phyloP scores from a whole-genome alignment of 2,329 filamentous ascomycete species.

The Sporothrix dimorphospora region DNA sequence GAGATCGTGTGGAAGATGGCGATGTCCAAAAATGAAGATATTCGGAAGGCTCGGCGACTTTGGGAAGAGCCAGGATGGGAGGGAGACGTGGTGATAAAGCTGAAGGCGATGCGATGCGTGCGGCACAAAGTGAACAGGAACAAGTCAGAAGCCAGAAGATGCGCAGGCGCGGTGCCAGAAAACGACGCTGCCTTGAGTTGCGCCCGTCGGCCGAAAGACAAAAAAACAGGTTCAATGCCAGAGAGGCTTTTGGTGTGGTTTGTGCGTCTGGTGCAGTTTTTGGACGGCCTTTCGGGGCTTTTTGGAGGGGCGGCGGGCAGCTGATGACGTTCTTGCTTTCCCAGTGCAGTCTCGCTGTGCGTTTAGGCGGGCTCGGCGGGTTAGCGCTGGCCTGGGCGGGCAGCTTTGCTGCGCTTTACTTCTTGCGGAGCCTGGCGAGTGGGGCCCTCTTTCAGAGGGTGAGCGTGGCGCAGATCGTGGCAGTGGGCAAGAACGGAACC shows the following conservation, averaged over 20 bases:
- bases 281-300: constrained; percentile 15
- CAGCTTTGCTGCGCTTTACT: constrained; percentile 8
- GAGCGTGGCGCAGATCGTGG: constrained; percentile 29
- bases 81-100: neutral
- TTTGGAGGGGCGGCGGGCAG: neutral
- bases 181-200: constrained; percentile 11
- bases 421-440: neutral
- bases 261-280: neutral
- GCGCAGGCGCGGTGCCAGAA: neutral
- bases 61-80: neutral
- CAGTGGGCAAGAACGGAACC: constrained; percentile 17
- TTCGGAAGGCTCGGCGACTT: constrained; percentile 23
- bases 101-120: neutral
- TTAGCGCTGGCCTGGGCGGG: neutral
- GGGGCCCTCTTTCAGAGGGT: neutral
- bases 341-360: neutral
- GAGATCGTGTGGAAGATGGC: neutral
- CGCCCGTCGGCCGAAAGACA: neutral
- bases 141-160: neutral
- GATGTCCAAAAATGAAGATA: neutral
- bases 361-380: neutral
- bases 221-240: constrained; percentile 16
- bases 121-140: constrained; percentile 9
- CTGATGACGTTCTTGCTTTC: constrained; percentile 29
- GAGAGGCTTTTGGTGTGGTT: neutral